Evolutionary conservation across 192 early-diverging fungal species (phyloP), one percentile per base, ranked within the genome.

Genomic region (Chytriomyces confervae): DNA sequence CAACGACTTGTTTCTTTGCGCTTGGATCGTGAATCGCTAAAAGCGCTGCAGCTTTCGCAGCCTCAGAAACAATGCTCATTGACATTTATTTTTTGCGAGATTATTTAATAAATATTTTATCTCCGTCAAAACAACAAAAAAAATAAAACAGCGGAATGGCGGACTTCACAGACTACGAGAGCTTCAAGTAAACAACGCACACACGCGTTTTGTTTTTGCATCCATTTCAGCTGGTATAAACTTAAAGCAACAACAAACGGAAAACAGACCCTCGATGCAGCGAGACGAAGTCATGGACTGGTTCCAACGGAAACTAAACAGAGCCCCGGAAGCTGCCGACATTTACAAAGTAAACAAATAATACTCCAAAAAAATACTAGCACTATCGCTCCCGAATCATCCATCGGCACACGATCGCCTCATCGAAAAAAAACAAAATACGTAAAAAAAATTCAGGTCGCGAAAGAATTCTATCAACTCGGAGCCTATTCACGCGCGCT

Each of bases 381-480:
- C 36, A 36, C 36, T 36, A 0, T 36, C 36, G 1, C 36, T 36
- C 36, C 36, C 36, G 4, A 36, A 36, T 36, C 36, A 1, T 36
- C 36, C 36, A 36, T 36, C 36, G 36, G n/a, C 29, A 4, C 36
- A 36, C 36, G 36, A 36, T 36, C 36, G 36, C 36, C 0, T 36
- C 36, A 36, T 36, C 36, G 36, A 36, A 36, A n/a, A 65, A 36
- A 36, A n/a, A 65, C 24, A 27, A 27, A 27, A 77, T 77, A 11
- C 18, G 27, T 57, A 9, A 27, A 27, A 27, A 27, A 27, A 27
- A 27, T 23, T 20, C 43, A 87, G 86, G 84, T 88, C 51, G 86
- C 86, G 0, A 89, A 87, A 66, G 88, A 90, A 10, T 90, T 90
- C 66, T 90, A 89, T 62, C 89, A 90, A 69, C 80, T 90, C 16